A percentile compares a stretch with the other conserved stretches of the same genome.
Evolutionary conservation across 2,329 filamentous ascomycete species (phyloP).

Genomic region (Arthrobotrys entomopaga): DNA sequence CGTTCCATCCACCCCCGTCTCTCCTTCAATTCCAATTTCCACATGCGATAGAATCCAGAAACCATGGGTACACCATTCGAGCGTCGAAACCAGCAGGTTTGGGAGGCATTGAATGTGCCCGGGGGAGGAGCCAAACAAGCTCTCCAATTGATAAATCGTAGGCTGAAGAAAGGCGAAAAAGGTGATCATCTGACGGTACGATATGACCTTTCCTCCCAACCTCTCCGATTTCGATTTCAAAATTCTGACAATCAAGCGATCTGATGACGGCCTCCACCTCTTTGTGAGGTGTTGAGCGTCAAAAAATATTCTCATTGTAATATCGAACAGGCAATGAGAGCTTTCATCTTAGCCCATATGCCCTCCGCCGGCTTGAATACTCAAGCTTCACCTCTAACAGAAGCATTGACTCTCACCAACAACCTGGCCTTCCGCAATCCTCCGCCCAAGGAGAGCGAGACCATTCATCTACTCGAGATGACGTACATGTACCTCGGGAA

Average conservation of each 20-base stretch:
- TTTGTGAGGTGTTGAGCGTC: not conserved
- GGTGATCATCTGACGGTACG: constrained; percentile 59
- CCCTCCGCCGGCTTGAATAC: constrained; percentile 41
- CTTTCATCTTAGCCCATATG: constrained; percentile 57
- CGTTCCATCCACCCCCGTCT: too few species aligned
- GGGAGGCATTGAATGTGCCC: constrained; percentile 58
- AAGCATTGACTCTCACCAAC: constrained; percentile 53
- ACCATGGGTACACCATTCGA: constrained; percentile 57
- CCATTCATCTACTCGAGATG: constrained; percentile 49
- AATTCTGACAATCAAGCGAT: not conserved
- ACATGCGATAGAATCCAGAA: constrained; percentile 17
- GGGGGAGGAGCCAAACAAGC: constrained; percentile 58
- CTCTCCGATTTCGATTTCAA: not conserved
- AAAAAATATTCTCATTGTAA: not conserved
- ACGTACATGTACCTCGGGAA: constrained; percentile 43
- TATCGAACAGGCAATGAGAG: constrained; percentile 55
- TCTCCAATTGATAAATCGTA: constrained; percentile 58
- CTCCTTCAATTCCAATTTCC: not conserved
- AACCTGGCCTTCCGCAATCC: constrained; percentile 42
- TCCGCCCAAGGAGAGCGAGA: constrained; percentile 47
- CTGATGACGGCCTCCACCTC: too few species aligned
- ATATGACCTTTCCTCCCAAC: not conserved
- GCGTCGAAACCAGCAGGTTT: constrained; percentile 59
- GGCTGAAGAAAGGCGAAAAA: constrained; percentile 60
- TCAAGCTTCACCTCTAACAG: constrained; percentile 47